Conservation (phyloP, 2,329 filamentous ascomycete species). For the Epichloe typhina region DNA sequence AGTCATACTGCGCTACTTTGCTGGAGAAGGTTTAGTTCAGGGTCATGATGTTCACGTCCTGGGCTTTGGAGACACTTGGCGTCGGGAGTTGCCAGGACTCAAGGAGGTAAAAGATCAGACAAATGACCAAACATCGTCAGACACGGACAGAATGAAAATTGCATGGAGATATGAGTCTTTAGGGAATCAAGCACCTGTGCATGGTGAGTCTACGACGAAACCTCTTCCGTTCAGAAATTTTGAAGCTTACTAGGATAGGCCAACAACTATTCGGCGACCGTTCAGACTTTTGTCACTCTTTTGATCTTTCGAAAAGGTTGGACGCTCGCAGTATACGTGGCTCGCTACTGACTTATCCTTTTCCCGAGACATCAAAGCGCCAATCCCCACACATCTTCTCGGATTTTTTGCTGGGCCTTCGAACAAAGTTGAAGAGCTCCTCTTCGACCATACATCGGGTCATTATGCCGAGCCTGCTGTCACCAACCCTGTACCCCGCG, state of each 20-base stretch:
- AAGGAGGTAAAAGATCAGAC: slow-evolving; percentile 25
- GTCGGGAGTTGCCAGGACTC: slow-evolving; percentile 68
- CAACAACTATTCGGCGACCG: neutral
- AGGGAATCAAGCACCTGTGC: slow-evolving; percentile 34
- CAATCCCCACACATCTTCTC: slow-evolving; percentile 32
- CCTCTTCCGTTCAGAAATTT: neutral
- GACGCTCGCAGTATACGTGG: slow-evolving; percentile 34
- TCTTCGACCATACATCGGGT: slow-evolving; percentile 61
- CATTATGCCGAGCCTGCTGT: slow-evolving; percentile 72
- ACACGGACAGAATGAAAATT: slow-evolving; percentile 86
- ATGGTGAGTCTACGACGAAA: neutral
- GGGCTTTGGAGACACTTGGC: slow-evolving; percentile 69
- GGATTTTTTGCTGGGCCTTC: slow-evolving; percentile 52
- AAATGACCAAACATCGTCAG: slow-evolving; percentile 25
- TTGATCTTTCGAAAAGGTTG: slow-evolving; percentile 57
- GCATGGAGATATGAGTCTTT: slow-evolving; percentile 92
- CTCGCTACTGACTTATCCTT: slow-evolving; percentile 34
- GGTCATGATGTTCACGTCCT: slow-evolving; percentile 81
- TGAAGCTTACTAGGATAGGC: slow-evolving; percentile 2
- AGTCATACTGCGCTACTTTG: slow-evolving; percentile 73
- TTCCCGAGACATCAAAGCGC: slow-evolving; percentile 22
- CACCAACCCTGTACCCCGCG: slow-evolving; percentile 70
- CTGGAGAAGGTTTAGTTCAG: slow-evolving; percentile 84
- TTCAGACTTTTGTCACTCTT: slow-evolving; percentile 52
- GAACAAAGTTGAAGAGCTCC: slow-evolving; percentile 40